phyloP scores from a whole-genome alignment of 1,284 basidiomycete species.

The Salmacisia buchloeana region DNA sequence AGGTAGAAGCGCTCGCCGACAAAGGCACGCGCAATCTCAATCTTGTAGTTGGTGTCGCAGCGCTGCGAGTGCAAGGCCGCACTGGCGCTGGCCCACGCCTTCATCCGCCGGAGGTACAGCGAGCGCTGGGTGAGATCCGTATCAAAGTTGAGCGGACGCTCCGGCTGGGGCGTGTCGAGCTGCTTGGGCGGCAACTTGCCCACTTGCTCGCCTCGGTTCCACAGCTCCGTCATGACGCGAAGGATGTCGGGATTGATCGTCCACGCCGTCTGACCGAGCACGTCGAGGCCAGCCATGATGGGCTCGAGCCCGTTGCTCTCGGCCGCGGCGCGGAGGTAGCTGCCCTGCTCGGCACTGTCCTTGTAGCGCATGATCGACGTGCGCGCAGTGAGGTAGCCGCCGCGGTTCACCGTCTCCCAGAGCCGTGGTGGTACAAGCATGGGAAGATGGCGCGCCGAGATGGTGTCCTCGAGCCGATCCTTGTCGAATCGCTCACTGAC shows the following conservation, averaged over 20 bases:
- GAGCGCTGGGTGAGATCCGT: conserved; percentile 65
- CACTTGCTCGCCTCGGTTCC: conserved; percentile 63
- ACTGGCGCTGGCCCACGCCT: conserved; percentile 54
- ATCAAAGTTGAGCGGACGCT: conserved; percentile 61
- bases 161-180: conserved; percentile 54
- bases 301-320: conserved; percentile 71
- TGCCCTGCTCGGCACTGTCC: conserved; percentile 77
- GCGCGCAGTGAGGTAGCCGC: conserved; percentile 65
- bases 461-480: conserved; percentile 68
- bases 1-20: conserved; percentile 81
- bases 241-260: conserved; percentile 73
- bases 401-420: conserved; percentile 73
- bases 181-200: conserved; percentile 52
- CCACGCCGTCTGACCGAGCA: conserved; percentile 87
- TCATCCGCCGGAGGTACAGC: conserved; percentile 62
- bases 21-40: conserved; percentile 91
- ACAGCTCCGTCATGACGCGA: conserved; percentile 67
- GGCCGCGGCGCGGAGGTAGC: conserved; percentile 73
- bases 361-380: conserved; percentile 75
- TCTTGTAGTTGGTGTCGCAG: conserved; percentile 91
- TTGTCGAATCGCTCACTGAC: conserved; percentile 73
- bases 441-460: conserved; percentile 88
- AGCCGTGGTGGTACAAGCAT: conserved; percentile 89
- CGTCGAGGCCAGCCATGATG: conserved; percentile 82
- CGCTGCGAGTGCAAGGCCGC: conserved; percentile 67